These are phyloP conservation scores for Pseudoturritis turrita DNA, from an alignment of 345 rosid genomes.

Conservation along the genomic window DNA sequence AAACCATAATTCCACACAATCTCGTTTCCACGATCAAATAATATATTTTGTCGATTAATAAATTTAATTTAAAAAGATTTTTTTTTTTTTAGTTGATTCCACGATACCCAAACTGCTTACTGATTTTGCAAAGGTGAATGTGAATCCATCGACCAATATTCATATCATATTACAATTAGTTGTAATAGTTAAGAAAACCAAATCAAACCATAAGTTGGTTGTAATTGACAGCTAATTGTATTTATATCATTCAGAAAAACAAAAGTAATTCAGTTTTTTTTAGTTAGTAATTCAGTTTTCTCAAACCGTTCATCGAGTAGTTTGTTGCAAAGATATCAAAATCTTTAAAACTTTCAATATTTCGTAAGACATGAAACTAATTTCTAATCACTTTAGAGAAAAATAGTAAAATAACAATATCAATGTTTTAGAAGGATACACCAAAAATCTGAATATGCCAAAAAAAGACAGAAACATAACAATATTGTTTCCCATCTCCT, in stretches of 20 bases:
- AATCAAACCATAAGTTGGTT: background rate
- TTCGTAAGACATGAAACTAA: background rate
- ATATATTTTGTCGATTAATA: too few relatives aligned
- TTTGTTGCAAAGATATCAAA: conserved; percentile 8
- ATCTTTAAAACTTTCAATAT: background rate
- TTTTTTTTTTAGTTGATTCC: too few relatives aligned
- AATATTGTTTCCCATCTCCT: background rate
- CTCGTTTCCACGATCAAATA: too few relatives aligned
- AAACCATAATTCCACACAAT: too few relatives aligned
- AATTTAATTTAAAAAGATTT: too few relatives aligned
- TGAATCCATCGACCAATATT: background rate
- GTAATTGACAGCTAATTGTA: background rate
- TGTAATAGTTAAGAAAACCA: background rate
- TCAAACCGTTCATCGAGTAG: background rate
- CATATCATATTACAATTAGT: background rate
- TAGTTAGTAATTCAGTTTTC: background rate
- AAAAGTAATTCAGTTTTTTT: background rate
- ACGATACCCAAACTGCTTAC: too few relatives aligned
- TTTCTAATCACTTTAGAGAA: background rate
- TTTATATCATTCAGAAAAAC: background rate
- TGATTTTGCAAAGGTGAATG: background rate
- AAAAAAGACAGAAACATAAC: conserved; percentile 14
- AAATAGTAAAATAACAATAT: background rate
- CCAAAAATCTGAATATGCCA: conserved; percentile 8
- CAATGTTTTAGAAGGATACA: background rate